A percentile compares a stretch with the other conserved stretches of the same genome.
These are phyloP conservation scores for Cutaneotrichosporon sp. DNA, from an alignment of 1,284 basidiomycete genomes.

Conservation along the genomic window DNA sequence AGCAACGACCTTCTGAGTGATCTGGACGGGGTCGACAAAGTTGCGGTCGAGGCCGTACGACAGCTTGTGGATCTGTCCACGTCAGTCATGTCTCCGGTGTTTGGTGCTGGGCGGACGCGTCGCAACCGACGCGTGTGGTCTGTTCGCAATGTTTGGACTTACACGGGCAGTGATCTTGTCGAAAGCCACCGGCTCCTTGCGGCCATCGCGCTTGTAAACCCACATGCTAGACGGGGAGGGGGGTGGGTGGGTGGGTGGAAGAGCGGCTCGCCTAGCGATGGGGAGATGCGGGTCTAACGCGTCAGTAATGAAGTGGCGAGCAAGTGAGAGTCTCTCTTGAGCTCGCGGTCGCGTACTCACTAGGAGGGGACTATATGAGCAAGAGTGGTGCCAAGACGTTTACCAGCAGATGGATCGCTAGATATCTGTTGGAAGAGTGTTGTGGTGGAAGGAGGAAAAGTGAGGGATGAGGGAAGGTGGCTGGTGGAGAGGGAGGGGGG, in stretches of 20 bases:
- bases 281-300: conserved; percentile 1
- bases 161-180: conserved; percentile 38
- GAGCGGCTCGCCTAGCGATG: not conserved
- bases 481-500: not conserved
- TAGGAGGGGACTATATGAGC: not conserved
- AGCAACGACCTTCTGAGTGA: conserved; percentile 90
- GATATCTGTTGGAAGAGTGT: not conserved
- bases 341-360: conserved; percentile 16
- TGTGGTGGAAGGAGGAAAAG: conserved; percentile 8
- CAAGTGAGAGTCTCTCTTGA: conserved; percentile 56
- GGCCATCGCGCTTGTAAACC: conserved; percentile 53
- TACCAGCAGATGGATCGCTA: not conserved
- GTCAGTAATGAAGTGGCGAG: conserved; percentile 12
- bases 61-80: conserved; percentile 78
- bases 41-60: conserved; percentile 94
- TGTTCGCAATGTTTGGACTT: conserved; percentile 7
- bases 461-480: not conserved
- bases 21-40: conserved; percentile 92
- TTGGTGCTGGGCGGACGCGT: not conserved
- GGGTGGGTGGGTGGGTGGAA: not conserved
- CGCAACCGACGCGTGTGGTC: not conserved
- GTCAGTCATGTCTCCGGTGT: not conserved
- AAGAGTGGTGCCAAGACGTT: not conserved
- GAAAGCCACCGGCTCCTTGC: conserved; percentile 49
- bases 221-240: conserved; percentile 43